Evolutionary conservation across 2,329 filamentous ascomycete genomes (phyloP), one percentile per base, ranked within the genome.

Genomic region (Nothophoma quercina): DNA sequence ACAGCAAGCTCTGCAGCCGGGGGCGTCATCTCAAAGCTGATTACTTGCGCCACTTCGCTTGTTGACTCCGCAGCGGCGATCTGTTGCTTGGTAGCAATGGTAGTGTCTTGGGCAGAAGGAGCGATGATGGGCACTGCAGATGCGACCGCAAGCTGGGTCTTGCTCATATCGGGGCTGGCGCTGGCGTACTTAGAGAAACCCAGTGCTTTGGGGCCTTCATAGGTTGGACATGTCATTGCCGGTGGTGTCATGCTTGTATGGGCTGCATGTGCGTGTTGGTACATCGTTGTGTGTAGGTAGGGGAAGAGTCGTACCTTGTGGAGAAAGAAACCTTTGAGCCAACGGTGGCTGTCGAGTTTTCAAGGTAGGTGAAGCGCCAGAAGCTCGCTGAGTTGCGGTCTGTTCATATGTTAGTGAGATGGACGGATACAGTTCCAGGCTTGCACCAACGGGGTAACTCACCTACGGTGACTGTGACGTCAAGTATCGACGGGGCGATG

Each of bases 81-180:
- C 50, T 71, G 69, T 45, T 68, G 55, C 28, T 58, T 65, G 6
- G 63, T 67, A 4, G 64, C 64, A 32, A 68, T 60, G n/a, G 55
- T 43, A 22, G 40, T 62, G 9, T 62, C 46, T 22, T 43, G 16
- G 3, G 33, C 22, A 13, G 33, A 25, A 10, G 25, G 3, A 10
- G 39, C 16, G 35, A 22, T 7, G 16, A 26, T 19, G n/a, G 57
- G 55, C 5, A 46, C 39, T 3, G 52, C 44, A 5, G 56, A 52
- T 2, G 59, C 30, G 3, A 53, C 39, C 3, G 51, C 49, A 21
- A 43, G 51, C 35, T 52, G 45, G 19, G 32, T 39, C 10, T 44
- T 55, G 21, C 33, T 56, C 32, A 18, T 23, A 12, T 29, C 29
- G 2, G 62, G 51, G 43, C 51, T 56, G 30, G 65, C 68, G 43